Percentiles rank a stretch among this genome's conserved stretches.
phyloP scores from a whole-genome alignment of 371 early-diverging fungal genomes.

The Lichtheimia corymbifera region DNA sequence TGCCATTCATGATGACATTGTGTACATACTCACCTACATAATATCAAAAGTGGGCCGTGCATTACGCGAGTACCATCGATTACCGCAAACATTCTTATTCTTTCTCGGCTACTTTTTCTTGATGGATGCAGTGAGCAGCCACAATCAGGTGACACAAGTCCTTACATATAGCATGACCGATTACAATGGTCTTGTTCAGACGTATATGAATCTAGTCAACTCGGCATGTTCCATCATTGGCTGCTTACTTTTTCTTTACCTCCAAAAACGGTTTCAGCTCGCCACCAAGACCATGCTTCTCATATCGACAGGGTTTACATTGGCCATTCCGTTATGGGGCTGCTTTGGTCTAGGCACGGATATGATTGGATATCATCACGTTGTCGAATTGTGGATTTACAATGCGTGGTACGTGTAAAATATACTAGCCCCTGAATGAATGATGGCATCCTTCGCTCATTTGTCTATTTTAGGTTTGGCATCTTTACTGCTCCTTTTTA shows the following conservation, averaged over 20 bases:
- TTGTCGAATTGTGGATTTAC: slow-evolving; percentile 40
- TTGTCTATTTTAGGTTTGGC: slow-evolving; percentile 20
- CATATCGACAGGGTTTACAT: slow-evolving; percentile 28
- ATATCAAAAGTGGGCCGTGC: slow-evolving; percentile 22
- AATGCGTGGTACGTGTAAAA: slow-evolving; percentile 26
- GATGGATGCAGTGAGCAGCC: slow-evolving; percentile 49
- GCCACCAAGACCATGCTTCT: slow-evolving; percentile 35
- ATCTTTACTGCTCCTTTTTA: slow-evolving; percentile 46
- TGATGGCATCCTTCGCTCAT: not conserved
- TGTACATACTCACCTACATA: not conserved
- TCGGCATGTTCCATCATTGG: slow-evolving; percentile 41
- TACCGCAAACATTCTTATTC: slow-evolving; percentile 45
- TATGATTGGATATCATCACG: slow-evolving; percentile 28
- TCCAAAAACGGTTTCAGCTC: slow-evolving; percentile 30
- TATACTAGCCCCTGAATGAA: not conserved
- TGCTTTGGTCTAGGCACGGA: slow-evolving; percentile 32
- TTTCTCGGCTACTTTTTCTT: slow-evolving; percentile 42
- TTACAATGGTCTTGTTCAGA: slow-evolving; percentile 32
- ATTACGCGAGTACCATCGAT: slow-evolving; percentile 38
- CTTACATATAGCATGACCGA: slow-evolving; percentile 35
- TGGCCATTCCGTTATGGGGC: slow-evolving; percentile 36
- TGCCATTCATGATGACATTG: not conserved
- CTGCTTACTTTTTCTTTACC: slow-evolving; percentile 36
- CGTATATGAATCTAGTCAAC: slow-evolving; percentile 28
- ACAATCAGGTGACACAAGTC: slow-evolving; percentile 27